Evolutionary conservation across 1,139 yeast genomes (phyloP).

Genomic region (Debaryomyces nepalensis): DNA sequence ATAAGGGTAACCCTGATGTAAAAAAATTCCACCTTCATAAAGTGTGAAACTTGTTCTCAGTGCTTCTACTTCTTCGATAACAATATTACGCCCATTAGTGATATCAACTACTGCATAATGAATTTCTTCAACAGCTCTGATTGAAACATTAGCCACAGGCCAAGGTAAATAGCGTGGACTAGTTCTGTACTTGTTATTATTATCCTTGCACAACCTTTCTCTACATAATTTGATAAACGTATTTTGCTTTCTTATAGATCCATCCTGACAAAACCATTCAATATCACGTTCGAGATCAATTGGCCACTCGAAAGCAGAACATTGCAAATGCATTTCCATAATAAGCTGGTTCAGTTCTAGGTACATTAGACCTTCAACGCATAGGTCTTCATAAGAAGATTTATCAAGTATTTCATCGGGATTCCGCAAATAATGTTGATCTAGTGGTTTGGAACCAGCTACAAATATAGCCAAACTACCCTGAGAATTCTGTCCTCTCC

Average conservation of each 20-base stretch:
- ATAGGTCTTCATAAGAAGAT: slow-evolving; percentile 44
- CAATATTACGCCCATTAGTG: slow-evolving; percentile 71
- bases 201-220: slow-evolving; percentile 50
- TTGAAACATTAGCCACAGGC: slow-evolving; percentile 74
- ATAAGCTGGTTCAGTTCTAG: slow-evolving; percentile 44
- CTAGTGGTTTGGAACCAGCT: slow-evolving; percentile 84
- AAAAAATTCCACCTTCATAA: slow-evolving; percentile 93
- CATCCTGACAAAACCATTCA: slow-evolving; percentile 50
- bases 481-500: slow-evolving; percentile 73
- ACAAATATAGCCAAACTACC: slow-evolving; percentile 74
- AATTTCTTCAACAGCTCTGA: slow-evolving; percentile 83
- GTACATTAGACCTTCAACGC: slow-evolving; percentile 45
- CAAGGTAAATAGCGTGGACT: slow-evolving; percentile 71
- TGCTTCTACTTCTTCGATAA: slow-evolving; percentile 90
- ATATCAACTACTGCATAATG: slow-evolving; percentile 86
- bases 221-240: slow-evolving; percentile 43
- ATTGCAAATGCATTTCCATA: slow-evolving; percentile 83
- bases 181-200: slow-evolving; percentile 60
- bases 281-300: slow-evolving; percentile 56
- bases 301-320: slow-evolving; percentile 90
- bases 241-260: slow-evolving; percentile 21
- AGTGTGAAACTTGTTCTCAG: slow-evolving; percentile 87
- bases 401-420: slow-evolving; percentile 64
- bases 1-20: slow-evolving; percentile 92
- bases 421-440: slow-evolving; percentile 78